Evolutionary conservation across 108 stramenopile genomes (phyloP).

Genomic region (Mediolabrus comicus): DNA sequence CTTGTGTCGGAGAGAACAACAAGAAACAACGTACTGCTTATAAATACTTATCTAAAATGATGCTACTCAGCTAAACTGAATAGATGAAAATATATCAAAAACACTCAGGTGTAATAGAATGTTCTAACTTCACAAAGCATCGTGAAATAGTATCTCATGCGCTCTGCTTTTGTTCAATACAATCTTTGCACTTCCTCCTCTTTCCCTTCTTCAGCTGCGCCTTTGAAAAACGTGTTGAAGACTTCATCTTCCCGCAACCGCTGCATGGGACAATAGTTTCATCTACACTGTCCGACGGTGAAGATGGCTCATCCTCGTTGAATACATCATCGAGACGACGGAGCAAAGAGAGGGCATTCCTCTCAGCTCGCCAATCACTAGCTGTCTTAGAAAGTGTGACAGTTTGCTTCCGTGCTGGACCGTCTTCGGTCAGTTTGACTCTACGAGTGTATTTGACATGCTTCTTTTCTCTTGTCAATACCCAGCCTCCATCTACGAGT

Average conservation of each 20-base stretch:
- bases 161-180: not conserved
- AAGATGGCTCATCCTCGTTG: not conserved
- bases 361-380: not conserved
- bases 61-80: no score
- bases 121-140: no score
- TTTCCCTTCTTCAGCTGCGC: not conserved
- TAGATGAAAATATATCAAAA: no score
- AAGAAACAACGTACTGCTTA: no score
- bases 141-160: no score
- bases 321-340: not conserved
- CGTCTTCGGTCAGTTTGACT: not conserved
- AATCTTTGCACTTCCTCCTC: not conserved
- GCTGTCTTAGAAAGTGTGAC: constrained; percentile 2
- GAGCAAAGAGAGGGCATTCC: constrained; percentile 1
- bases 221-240: not conserved
- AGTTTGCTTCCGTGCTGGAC: not conserved
- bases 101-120: no score
- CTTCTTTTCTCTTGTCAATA: not conserved
- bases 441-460: constrained; percentile 3
- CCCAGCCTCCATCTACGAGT: constrained; percentile 4
- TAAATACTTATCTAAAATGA: no score
- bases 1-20: no score
- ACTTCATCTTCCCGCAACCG: not conserved
- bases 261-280: not conserved
- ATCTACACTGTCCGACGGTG: not conserved